Evolutionary conservation across 768 basidiomycete genomes (phyloP), one percentile per base, ranked within the genome.

Genomic region (Tylopilus rubrobrunneus): DNA sequence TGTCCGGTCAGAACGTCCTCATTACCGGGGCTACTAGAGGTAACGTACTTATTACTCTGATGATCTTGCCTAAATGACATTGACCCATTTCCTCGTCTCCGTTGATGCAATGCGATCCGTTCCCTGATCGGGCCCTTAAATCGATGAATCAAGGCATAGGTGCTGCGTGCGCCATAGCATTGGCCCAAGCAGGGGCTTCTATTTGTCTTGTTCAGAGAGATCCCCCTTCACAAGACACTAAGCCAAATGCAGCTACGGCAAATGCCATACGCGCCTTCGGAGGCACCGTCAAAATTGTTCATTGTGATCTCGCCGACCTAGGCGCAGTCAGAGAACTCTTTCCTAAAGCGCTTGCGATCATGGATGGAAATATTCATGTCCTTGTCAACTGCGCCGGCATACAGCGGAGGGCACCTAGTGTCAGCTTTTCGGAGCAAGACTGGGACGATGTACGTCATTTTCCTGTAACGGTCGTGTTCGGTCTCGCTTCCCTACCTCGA

Each of bases 1-100:
- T 93, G 63, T 66, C 71, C 3, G 82, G 83, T 53, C 76, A 84
- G 65, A 86, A 80, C 53, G 87, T 80, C 34, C 83, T 92, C 71
- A 80, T 93, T 64, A 92, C 91, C 37, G 90, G 90, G 56, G 87
- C 85, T 31, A 83, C 87, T 23, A 77, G 89, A 69, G 89, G 88
- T 87, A 68, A 67, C 56, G 73, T 70, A 63, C 37, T 61, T 57
- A 55, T 58, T 67, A 49, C 49, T 48, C 34, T 9, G 19, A 25
- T 43, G 25, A 34, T 53, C 47, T 37, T 52, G 37, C 45, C 25
- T 55, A 60, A 65, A 56, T 67, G 31, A 57, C 56, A 48, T 44
- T 44, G 27, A 49, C 47, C 34, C 52, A 48, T 42, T 53, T 48
- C 28, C 33, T 52, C 42, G 37, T 37, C 51, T 43, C 42, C 56